Evolutionary conservation across 805 yeast genomes (phyloP), one percentile per base, ranked within the genome.

Genomic region (Kuraishia hungarica): DNA sequence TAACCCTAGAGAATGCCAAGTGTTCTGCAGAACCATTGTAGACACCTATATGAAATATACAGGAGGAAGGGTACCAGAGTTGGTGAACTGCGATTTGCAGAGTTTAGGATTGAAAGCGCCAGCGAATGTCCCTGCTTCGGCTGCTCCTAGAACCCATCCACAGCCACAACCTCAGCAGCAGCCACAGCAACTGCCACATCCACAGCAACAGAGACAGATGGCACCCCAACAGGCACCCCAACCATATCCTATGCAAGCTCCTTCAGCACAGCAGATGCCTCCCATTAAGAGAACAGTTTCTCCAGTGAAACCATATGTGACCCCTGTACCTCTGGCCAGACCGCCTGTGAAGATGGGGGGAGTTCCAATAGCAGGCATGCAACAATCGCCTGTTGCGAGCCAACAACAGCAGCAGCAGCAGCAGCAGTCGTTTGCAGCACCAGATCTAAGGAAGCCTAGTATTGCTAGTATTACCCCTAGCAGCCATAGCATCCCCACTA

Each of bases 11-110:
- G 90, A 83, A 59, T 76, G 86, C 57, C 74, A 78, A 10, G 83
- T 80, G 2, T 86, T 86, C 68, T 70, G 82, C 20, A 76, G 77
- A 8, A 74, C 81, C 8, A 58, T 85, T 6, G 65, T 84, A 7
- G 77, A 80, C 52, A 73, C 81, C 28, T 85, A 72, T 62, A 74
- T 79, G 58, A 79, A 78, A 60, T 81, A 81, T 55, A 81, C 81
- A 22, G 75, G 75, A 50, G 87, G 87, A 0, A 72, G 73, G 39
- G 67, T 80, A 3, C 89, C 89, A 0, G 70, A 72, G 29, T 60
- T 83, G 60, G 66, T 78, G 2, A 78, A 81, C 57, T 81, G 86
- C 76, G 60, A 67, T 79, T 26, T 53, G 52, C 55, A 55, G 47
- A 20, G 50, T 53, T 22, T 54, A 51, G 53, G 56, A 48, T 11